Conservation (phyloP, 768 basidiomycete genomes). For the Amanita polypyramis region DNA sequence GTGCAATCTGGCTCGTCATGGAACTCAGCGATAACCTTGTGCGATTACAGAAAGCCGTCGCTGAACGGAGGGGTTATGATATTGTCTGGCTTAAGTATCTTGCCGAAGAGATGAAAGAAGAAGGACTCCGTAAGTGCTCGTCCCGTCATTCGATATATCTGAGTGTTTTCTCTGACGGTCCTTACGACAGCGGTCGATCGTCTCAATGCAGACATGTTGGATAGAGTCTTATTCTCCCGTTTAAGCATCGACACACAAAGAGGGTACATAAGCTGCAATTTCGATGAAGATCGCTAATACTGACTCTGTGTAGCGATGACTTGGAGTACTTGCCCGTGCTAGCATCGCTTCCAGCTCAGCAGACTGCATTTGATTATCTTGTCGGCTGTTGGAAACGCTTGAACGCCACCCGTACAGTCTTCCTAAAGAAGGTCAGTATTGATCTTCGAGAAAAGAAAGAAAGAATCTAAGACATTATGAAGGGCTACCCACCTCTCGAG, state of each 20-base stretch:
- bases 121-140: conserved; percentile 35
- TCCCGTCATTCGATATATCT: conserved; percentile 1
- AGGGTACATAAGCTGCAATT: conserved; percentile 33
- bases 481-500: conserved; percentile 56
- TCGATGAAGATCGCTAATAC: not conserved
- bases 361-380: conserved; percentile 85
- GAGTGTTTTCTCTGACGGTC: conserved; percentile 5
- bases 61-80: conserved; percentile 52
- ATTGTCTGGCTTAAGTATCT: conserved; percentile 79
- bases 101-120: conserved; percentile 54
- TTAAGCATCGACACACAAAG: conserved; percentile 68
- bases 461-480: not conserved
- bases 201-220: conserved; percentile 50
- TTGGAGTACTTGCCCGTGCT: conserved; percentile 64
- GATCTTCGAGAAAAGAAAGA: not conserved
- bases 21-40: not conserved
- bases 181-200: conserved; percentile 25
- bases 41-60: conserved; percentile 13
- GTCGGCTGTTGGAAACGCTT: conserved; percentile 89
- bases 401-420: conserved; percentile 38
- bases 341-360: conserved; percentile 63
- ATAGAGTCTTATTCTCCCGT: conserved; percentile 75
- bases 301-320: conserved; percentile 42
- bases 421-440: conserved; percentile 53
- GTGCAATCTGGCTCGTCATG: conserved; percentile 16